A percentile compares a stretch with the other conserved stretches of the same genome.
These are phyloP conservation scores for Dioscorea alata DNA, from an alignment of 106 monocot species.

Conservation along the genomic window DNA sequence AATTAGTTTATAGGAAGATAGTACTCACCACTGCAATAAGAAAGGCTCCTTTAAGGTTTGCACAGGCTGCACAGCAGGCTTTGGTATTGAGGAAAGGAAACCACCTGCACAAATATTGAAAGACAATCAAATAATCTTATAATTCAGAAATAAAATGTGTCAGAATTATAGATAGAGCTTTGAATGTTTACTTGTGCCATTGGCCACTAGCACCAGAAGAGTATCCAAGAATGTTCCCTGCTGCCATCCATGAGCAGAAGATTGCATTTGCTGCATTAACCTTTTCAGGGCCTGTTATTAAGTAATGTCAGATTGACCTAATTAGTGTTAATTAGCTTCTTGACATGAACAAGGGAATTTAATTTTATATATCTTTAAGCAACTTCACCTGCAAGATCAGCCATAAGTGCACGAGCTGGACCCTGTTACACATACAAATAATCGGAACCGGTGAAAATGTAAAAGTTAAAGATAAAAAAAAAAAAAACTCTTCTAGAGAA, in stretches of 20 bases:
- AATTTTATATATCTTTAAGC: too few relatives aligned
- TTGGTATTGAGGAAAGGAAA: slow-evolving; percentile 51
- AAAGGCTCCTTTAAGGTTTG: slow-evolving; percentile 55
- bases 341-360: too few relatives aligned
- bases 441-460: background rate
- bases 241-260: slow-evolving; percentile 54
- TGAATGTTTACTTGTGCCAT: slow-evolving; percentile 42
- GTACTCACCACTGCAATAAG: slow-evolving; percentile 47
- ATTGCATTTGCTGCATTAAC: slow-evolving; percentile 41
- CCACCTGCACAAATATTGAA: slow-evolving; percentile 30
- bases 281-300: slow-evolving; percentile 27
- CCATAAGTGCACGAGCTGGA: slow-evolving; percentile 56
- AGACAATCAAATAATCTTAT: background rate
- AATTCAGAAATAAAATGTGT: background rate
- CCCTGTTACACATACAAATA: slow-evolving; percentile 17
- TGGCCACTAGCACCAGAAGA: slow-evolving; percentile 43
- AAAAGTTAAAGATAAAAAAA: slow-evolving; percentile 1
- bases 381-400: slow-evolving; percentile 40
- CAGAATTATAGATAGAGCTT: background rate
- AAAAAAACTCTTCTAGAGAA: background rate
- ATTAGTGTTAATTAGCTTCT: too few relatives aligned
- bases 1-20: background rate
- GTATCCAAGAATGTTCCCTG: slow-evolving; percentile 61
- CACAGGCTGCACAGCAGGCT: slow-evolving; percentile 57
- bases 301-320: too few relatives aligned